Conservation (phyloP, 2,329 filamentous ascomycete species). For the Clonostachys chloroleuca region DNA sequence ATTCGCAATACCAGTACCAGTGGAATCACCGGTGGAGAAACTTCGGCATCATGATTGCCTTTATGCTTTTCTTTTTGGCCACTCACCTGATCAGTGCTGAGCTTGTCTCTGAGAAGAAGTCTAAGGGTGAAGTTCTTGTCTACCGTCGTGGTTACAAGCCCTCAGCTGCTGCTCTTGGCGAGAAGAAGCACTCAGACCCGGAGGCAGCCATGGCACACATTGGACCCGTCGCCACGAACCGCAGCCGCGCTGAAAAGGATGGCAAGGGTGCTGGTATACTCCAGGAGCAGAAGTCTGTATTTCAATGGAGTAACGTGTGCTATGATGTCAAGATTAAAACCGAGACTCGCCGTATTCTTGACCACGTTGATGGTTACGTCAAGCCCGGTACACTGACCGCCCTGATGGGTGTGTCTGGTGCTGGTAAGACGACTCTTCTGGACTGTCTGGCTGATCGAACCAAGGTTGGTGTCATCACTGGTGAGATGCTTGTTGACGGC, state of each 20-base stretch:
- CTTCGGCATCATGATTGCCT: constrained; percentile 63
- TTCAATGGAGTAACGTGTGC: constrained; percentile 77
- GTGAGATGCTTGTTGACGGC: constrained; percentile 8
- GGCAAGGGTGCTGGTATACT: constrained; percentile 39
- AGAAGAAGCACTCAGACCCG: constrained; percentile 50
- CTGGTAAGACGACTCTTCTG: constrained; percentile 7
- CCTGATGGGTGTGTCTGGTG: constrained; percentile 59
- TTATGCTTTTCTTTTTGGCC: constrained; percentile 56
- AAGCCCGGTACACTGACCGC: constrained; percentile 84
- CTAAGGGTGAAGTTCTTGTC: constrained; percentile 72
- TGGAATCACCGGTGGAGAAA: constrained; percentile 64
- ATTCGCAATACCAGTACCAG: constrained; percentile 50
- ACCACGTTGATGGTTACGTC: constrained; percentile 84
- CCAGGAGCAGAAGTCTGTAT: constrained; percentile 50
- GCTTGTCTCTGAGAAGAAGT: constrained; percentile 61
- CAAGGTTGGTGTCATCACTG: constrained; percentile 6
- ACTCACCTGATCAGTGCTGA: constrained; percentile 64
- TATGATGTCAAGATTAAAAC: constrained; percentile 71
- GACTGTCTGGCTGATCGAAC: constrained; percentile 7
- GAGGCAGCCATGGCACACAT: constrained; percentile 46
- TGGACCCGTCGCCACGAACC: constrained; percentile 43
- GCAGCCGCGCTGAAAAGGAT: constrained; percentile 4
- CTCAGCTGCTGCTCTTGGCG: constrained; percentile 24
- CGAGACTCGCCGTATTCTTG: constrained; percentile 66
- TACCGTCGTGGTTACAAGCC: constrained; percentile 68